Base-by-base conservation (phyloP, 1,284 basidiomycete species). In the Exobasidium cylindrosporum region DNA sequence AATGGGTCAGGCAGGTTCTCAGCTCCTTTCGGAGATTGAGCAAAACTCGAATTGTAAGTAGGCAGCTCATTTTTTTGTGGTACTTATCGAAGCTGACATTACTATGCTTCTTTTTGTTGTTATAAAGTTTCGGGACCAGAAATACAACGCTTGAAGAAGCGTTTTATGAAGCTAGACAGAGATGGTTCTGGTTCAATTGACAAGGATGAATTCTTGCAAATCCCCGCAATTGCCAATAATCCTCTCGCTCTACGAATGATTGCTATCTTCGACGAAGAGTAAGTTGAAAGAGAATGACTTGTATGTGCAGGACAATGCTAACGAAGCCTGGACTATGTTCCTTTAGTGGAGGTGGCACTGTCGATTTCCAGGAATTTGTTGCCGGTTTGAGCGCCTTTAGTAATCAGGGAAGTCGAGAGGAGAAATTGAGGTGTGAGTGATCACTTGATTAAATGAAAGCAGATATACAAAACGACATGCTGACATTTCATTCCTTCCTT, bases 221-320 rank as follows among this genome's bases (percentile, higher is more conserved):
- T 98, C 84, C 95, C 96, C 0, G 92, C 96, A 82, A 97, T 98
- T 77, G 95, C 95, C 31, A 95, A 92, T 70, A 98, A 98, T 82
- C 96, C 95, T 0, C 84, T 98, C 54, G 93, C 96, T 52, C 91
- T 91, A 59, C 87, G 95, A 57, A 92, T 99, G 90, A 99, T 99
- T 77, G 94, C 94, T 57, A 98, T 99, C 78, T 98, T 99, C 78
- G 95, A 99, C 78, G 92, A 97, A 82, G 94, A 98, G 93, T 96
- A 73, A 81, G 91, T 82, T 0, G 83, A 5, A 14, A 60, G 11
- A 43, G 29, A 10, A 23, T 14, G 21, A 26, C 29, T 24, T 31
- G 23, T 7, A 23, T 29, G 89, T 29, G 28, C 5, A n/a, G 29
- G 21, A 21, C 30, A n/a, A 54, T 35, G 57, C 4, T 71, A 26